phyloP scores from a whole-genome alignment of 148 eudicot species.

The Amaranthus cruentus region DNA sequence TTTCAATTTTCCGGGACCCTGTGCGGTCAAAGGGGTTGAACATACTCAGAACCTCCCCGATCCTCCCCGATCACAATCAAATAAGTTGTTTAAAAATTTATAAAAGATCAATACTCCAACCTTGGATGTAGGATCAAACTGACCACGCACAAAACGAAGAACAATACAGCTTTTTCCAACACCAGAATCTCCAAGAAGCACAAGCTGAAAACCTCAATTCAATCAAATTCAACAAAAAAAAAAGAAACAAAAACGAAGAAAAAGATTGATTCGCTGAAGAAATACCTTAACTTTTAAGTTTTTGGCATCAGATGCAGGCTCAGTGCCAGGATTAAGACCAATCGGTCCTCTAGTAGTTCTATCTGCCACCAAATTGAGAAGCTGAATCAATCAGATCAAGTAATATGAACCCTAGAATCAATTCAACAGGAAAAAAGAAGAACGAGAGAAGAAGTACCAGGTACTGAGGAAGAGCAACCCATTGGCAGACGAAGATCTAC shows the following conservation, averaged over 20 bases:
- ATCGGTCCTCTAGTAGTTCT: constrained; percentile 42
- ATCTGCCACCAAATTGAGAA: constrained; percentile 28
- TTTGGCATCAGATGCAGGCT: constrained; percentile 46
- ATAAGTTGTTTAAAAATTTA: background rate
- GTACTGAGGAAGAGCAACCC: constrained; percentile 28
- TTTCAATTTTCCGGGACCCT: too few species aligned
- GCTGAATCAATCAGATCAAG: background rate
- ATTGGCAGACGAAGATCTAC: background rate
- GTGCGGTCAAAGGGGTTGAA: too few species aligned
- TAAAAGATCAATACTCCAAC: constrained; percentile 26
- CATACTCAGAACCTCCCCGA: background rate
- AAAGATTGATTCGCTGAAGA: background rate
- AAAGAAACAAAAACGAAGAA: background rate
- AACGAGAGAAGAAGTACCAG: constrained; percentile 13
- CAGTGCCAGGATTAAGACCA: constrained; percentile 45
- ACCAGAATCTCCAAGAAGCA: constrained; percentile 37
- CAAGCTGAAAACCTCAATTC: constrained; percentile 21
- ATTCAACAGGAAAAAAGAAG: background rate
- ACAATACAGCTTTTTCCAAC: constrained; percentile 40
- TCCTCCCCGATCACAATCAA: background rate
- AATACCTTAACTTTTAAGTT: constrained; percentile 69
- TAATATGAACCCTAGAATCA: background rate
- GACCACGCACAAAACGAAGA: constrained; percentile 74
- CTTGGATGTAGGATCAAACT: constrained; percentile 96
- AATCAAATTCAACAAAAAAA: background rate